Evolutionary conservation across 768 basidiomycete species (phyloP).

Genomic region (Podaxis sp.): DNA sequence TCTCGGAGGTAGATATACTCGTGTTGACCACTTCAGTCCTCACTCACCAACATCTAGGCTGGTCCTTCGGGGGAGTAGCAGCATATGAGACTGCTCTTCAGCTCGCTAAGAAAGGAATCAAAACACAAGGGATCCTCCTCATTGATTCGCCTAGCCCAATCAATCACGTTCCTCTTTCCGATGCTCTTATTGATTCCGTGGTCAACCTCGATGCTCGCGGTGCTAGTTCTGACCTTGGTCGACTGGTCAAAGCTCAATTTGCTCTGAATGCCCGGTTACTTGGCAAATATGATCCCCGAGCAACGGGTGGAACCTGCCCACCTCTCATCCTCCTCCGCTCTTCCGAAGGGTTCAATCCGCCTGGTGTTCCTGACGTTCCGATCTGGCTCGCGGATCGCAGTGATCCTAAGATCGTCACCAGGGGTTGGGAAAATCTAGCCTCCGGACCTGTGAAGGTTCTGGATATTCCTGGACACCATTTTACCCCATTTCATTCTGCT

Average conservation of each 20-base stretch:
- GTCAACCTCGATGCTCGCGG: constrained; percentile 32
- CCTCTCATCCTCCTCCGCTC: constrained; percentile 56
- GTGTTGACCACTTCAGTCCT: neutral
- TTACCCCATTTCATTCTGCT: constrained; percentile 49
- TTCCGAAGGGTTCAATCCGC: constrained; percentile 40
- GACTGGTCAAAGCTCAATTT: constrained; percentile 49
- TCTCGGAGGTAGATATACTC: constrained; percentile 53
- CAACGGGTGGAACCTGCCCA: constrained; percentile 21
- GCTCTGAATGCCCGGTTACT: constrained; percentile 48
- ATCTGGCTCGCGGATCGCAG: constrained; percentile 53
- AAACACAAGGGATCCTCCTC: constrained; percentile 57
- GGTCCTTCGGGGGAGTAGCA: constrained; percentile 78
- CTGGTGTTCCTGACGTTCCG: constrained; percentile 37
- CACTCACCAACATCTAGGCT: constrained; percentile 43
- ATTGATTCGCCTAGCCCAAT: constrained; percentile 68
- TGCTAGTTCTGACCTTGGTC: constrained; percentile 29
- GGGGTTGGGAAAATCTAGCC: constrained; percentile 49
- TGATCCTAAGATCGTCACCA: constrained; percentile 29
- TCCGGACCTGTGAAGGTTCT: constrained; percentile 38
- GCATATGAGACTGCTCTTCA: constrained; percentile 65
- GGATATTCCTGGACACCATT: constrained; percentile 69
- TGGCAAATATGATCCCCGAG: constrained; percentile 39
- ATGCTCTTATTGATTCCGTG: constrained; percentile 47
- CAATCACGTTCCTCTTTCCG: constrained; percentile 51
- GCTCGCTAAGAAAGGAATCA: constrained; percentile 41